Evolutionary conservation across 2,329 filamentous ascomycete genomes (phyloP), one percentile per base, ranked within the genome.

Genomic region (Balansia obtecta): DNA sequence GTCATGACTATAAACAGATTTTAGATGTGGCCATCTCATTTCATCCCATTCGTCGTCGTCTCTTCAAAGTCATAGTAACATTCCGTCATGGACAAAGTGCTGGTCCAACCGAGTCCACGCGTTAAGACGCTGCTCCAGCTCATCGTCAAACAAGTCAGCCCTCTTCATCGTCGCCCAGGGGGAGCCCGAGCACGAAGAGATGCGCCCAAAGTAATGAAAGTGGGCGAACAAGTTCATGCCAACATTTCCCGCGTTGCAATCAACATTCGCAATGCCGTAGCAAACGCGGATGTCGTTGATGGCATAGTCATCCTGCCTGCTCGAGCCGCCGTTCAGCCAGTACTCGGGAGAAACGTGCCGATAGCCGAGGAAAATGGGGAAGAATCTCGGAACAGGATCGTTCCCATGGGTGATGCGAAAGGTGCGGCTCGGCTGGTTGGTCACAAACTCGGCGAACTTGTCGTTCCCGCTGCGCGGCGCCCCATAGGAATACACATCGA

Each of bases 291-390:
- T 58, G 46, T 74, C 68, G 4, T 45, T 50, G 33, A 70, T 54
- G 12, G 56, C 53, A 57, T 74, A 74, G 53, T 65, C 56, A 39
- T 62, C 56, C 7, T 64, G 66, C 4, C 54, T 59, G 15, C 61
- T 55, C 2, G 48, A 48, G 15, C 69, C 69, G 33, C 58, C 60
- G 8, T 68, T 61, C 37, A 85, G 68, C 73, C 78, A 87, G 66
- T 81, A 86, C 70, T 88, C 85, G 1, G 84, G 82, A 15, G 71
- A 77, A n/a, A 79, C 76, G 63, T 88, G 85, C 39, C 74, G 68
- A 68, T 80, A 88, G 34, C 76, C 76, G 48, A 83, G 63, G 44
- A 76, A 48, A 51, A 79, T 65, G 11, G 82, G 77, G 1, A 85
- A 84, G 38, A 89, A 71, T 42, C 80, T 75, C 0, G 85, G 82